Base-by-base conservation (phyloP, 169 alveolate genomes). In the Sarcocystis neurona region DNA sequence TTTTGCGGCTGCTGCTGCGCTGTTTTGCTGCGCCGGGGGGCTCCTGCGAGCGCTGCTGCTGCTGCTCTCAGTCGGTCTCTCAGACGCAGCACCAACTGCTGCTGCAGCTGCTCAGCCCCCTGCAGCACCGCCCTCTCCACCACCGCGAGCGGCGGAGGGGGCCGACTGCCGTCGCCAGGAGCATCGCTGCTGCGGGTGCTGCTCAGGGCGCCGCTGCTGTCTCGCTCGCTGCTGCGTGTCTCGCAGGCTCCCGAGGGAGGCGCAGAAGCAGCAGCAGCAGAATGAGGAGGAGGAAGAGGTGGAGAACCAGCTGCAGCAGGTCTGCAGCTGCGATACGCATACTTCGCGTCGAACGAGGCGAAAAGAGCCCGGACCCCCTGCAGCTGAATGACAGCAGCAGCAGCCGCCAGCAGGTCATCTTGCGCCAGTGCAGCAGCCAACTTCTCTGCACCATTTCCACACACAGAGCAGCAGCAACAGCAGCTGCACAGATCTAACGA, bases 101-200 rank as follows among this genome's bases (percentile, higher is more conserved):
- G 75, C 53, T 72, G 82, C 47, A 72, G 39, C 82, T 72, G 43
- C 56, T 72, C 58, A 27, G 41, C 58, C 82, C 41, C 58, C 3
- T 72, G 82, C n/a, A 72, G 82, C 2, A 37, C 82, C 0, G 47
- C 58, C 56, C 58, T 53, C 56, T 72, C 82, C 56, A 72, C 82
- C 2, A 39, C 32, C 43, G 32, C 34, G 37, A 72, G 53, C 82
- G 56, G 58, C 58, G 82, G 82, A 39, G 53, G 82, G 34, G 56
- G 53, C n/a, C n/a, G n/a, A n/a, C n/a, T n/a, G n/a, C n/a, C n/a
- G n/a, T n/a, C n/a, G n/a, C n/a, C n/a, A n/a, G n/a, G n/a, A n/a
- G n/a, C n/a, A n/a, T n/a, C n/a, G n/a, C n/a, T n/a, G n/a, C n/a
- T n/a, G n/a, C n/a, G n/a, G n/a, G n/a, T n/a, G n/a, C n/a, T n/a